phyloP scores from a whole-genome alignment of 495 filamentous ascomycete species.

The Aspergillus olivimuriae region DNA sequence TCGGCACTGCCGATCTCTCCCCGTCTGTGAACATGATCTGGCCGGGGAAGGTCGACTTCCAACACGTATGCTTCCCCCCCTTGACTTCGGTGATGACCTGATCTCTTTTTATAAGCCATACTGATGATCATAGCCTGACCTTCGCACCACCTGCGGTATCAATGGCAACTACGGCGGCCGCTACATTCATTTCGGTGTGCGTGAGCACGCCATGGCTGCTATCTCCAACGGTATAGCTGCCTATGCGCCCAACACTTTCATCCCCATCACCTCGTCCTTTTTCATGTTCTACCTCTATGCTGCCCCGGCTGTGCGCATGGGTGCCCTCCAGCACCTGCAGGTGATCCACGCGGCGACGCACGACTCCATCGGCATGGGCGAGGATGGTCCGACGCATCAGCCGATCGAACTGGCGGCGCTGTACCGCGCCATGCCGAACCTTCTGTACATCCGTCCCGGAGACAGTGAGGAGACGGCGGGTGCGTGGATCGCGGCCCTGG shows the following conservation, averaged over 20 bases:
- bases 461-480: conserved; percentile 53
- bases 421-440: conserved; percentile 55
- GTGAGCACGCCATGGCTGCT: conserved; percentile 48
- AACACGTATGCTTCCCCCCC: conserved; percentile 31
- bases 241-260: conserved; percentile 41
- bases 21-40: conserved; percentile 53
- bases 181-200: conserved; percentile 49
- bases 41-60: conserved; percentile 49
- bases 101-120: too few relatives aligned
- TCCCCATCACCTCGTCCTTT: conserved; percentile 48
- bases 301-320: conserved; percentile 54
- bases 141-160: conserved; percentile 39
- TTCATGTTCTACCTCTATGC: conserved; percentile 61
- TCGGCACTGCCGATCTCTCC: conserved; percentile 53
- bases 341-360: conserved; percentile 55
- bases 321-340: conserved; percentile 49
- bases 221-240: conserved; percentile 51
- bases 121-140: conserved; percentile 26
- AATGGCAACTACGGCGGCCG: conserved; percentile 45
- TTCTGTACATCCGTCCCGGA: conserved; percentile 51
- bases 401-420: conserved; percentile 51
- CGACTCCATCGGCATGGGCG: conserved; percentile 52
- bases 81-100: neutral
- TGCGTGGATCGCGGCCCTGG: conserved; percentile 46
- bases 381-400: conserved; percentile 58